Evolutionary conservation across 345 rosid genomes (phyloP).

Genomic region (Murraya koenigii): DNA sequence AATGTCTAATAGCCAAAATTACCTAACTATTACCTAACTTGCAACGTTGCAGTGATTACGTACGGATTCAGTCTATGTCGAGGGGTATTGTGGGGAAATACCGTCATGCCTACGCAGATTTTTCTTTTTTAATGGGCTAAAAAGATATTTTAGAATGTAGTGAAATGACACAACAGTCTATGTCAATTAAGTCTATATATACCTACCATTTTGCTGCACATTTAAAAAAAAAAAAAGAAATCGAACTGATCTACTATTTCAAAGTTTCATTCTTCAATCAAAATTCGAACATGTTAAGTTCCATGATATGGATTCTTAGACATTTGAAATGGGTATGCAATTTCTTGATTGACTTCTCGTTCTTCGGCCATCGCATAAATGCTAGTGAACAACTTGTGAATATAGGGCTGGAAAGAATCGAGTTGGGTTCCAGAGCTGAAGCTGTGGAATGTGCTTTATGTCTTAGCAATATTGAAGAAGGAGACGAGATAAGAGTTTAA

Average conservation of each 20-base stretch:
- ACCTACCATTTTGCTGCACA: neutral
- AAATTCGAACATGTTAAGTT: neutral
- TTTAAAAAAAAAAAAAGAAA: neutral
- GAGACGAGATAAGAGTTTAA: conserved; percentile 26
- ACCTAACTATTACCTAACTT: neutral
- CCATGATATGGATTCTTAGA: neutral
- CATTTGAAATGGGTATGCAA: neutral
- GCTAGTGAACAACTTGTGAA: neutral
- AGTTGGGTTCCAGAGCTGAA: neutral
- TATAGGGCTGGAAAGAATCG: neutral
- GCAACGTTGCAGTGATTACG: neutral
- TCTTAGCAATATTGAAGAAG: conserved; percentile 21
- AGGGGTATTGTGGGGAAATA: neutral
- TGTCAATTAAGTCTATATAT: neutral
- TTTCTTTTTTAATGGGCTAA: neutral
- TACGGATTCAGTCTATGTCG: neutral
- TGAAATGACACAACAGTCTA: neutral
- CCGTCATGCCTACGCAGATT: neutral
- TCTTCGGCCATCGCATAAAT: neutral
- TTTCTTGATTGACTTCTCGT: neutral
- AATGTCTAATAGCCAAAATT: neutral
- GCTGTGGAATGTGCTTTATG: conserved; percentile 25
- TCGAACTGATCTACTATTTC: neutral
- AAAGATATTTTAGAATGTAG: neutral
- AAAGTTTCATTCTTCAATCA: neutral